Evolutionary conservation across 2,329 filamentous ascomycete genomes (phyloP), one percentile per base, ranked within the genome.

Genomic region (Didymella keratinophila): DNA sequence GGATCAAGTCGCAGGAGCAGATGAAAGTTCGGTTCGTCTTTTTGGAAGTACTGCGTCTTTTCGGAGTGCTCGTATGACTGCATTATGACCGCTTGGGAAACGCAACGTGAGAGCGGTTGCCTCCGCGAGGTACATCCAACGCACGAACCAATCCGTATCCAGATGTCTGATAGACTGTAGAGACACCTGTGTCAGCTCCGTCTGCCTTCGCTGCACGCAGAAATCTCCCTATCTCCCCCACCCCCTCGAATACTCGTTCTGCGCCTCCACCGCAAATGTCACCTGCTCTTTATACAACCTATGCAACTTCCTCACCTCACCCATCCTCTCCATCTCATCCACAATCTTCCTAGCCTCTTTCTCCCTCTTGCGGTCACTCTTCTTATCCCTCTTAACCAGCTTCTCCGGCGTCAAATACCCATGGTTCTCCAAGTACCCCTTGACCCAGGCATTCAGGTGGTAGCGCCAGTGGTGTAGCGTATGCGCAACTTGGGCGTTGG

Each of bases 381-480:
- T 84, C 55, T 79, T 81, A 56, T 88, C 86, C 9, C 89, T 81
- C 71, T 87, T 80, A 3, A 87, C 78, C 30, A 92, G 78, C 68
- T 86, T 83, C 11, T 83, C 77, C 1, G 86, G 77, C 0, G 78
- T 79, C 62, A 89, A 80, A 62, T 89, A 83, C 0, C 86, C 87
- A 58, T 87, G 81, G 1, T 74, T 74, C 23, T 81, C 76, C 0
- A 95, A 84, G 52, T 84, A 86, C 27, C 83, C 81, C 23, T 89
- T 81, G 0, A 93, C 87, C 83, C 85, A 90, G 63, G 88, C 83
- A 69, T 90, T 88, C n/a, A 94, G 84, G 44, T 87, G 85, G 59
- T 85, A 86, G 56, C 89, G 88, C 91, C 91, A 93, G 76, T 95
- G 91, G 4, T 87, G 83, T 3, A 94, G 81, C 1, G 83, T 84